Evolutionary conservation across 148 eudicot genomes (phyloP), one percentile per base, ranked within the genome.

Genomic region (Talinum fruticosum): DNA sequence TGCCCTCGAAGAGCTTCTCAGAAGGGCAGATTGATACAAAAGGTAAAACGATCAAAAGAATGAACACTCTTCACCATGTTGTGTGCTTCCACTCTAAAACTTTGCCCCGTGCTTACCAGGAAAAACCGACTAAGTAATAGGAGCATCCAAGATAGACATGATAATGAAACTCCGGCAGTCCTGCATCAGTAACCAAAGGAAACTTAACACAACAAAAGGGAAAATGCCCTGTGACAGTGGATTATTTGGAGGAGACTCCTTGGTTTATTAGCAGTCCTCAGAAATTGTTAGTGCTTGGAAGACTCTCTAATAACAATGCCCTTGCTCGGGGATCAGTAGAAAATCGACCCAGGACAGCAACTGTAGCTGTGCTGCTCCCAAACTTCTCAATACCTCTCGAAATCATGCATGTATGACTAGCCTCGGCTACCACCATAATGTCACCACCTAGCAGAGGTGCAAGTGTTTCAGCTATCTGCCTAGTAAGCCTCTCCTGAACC

Each of bases 331-430:
- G 78, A 67, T 96, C 97, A 5, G 86, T 85, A 28, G 95, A 84
- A 87, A 96, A 96, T 38, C 89, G 91, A 78, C 97, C 99, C 82
- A 96, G 84, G 12, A 89, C 94, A 76, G 97, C 99, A 76, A 91
- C 59, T 3, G 97, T 96, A 19, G 92, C 92, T 41, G 97, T 96
- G 65, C 82, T 91, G 78, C 99, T 96, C 5, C 99, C 97, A 76
- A 88, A 88, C 75, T 96, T 96, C 86, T 93, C 93, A 10, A 96
- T 90, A 75, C 99, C 98, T 79, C 99, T 79, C 45, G 98, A 84
- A 34, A 96, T 90, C 99, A 96, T 96, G 79, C 99, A 96, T 28
- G 93, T 93, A 79, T 96, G 99, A 69, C 82, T 88, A 67, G 98
- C 97, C 77, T 96, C 99, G 0, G 88, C 99, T 8, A 96, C 93